Percentiles rank a stretch among this genome's conserved stretches.
phyloP scores from a whole-genome alignment of 1,139 yeast genomes.

The Pichia sp. region DNA sequence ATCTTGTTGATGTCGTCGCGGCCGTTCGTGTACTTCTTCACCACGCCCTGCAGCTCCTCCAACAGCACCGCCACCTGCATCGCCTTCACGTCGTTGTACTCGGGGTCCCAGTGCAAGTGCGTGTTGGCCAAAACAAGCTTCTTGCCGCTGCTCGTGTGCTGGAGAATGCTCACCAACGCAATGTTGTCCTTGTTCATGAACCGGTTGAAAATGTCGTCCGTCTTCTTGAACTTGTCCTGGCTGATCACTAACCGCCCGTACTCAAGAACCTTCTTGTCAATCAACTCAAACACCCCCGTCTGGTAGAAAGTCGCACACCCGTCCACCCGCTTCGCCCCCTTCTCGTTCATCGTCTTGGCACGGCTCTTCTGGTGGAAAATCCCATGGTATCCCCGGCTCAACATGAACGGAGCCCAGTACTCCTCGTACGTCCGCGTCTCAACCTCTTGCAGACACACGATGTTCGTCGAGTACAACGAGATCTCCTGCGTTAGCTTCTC shows the following conservation, averaged over 20 bases:
- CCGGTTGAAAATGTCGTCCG: constrained; percentile 92
- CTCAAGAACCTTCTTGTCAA: constrained; percentile 74
- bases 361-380: constrained; percentile 83
- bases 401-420: constrained; percentile 76
- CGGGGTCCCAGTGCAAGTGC: constrained; percentile 98
- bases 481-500: constrained; percentile 71
- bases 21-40: constrained; percentile 41
- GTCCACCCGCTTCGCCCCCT: constrained; percentile 85
- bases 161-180: constrained; percentile 73
- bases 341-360: constrained; percentile 84
- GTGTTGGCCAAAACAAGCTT: constrained; percentile 77
- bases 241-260: constrained; percentile 86
- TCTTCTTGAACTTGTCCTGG: constrained; percentile 83
- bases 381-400: constrained; percentile 73
- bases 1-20: constrained; percentile 41
- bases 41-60: constrained; percentile 73
- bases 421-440: constrained; percentile 84
- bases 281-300: constrained; percentile 59
- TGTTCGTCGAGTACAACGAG: constrained; percentile 59
- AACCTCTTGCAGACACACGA: constrained; percentile 92
- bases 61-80: constrained; percentile 89
- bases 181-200: constrained; percentile 95
- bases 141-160: constrained; percentile 69
- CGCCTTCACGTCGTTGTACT: constrained; percentile 90
- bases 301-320: constrained; percentile 94